phyloP scores from a whole-genome alignment of 208 protist genomes.

The Acanthamoeba comandoni region DNA sequence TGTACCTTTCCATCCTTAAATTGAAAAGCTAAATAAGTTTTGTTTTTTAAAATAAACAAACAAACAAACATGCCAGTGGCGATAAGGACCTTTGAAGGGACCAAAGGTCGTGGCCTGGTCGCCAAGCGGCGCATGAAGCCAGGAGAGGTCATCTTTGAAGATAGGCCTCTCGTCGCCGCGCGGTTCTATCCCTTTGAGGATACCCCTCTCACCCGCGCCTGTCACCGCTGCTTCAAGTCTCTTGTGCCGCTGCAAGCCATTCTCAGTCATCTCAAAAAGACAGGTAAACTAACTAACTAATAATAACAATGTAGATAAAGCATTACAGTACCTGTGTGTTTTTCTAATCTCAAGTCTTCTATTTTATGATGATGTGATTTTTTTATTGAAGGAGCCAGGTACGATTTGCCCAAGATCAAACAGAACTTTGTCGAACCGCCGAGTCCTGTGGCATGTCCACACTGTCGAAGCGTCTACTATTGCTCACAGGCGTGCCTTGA shows the following conservation, averaged over 20 bases:
- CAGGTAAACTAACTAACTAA: no score
- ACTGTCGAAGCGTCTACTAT: no score
- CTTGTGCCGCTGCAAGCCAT: constrained; percentile 1
- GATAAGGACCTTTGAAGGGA: constrained; percentile 16
- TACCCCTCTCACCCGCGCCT: neutral
- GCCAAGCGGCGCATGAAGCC: neutral
- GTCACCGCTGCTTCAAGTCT: neutral
- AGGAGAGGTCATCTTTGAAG: constrained; percentile 15
- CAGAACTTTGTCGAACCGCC: neutral
- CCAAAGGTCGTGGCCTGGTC: neutral
- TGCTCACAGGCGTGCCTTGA: no score
- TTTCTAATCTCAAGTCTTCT: constrained; percentile 9
- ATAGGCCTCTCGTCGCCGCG: neutral
- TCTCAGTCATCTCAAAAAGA: neutral
- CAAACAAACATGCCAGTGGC: no score
- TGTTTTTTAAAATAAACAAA: no score
- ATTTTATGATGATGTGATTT: constrained; percentile 1
- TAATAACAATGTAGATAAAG: no score
- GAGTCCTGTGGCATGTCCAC: no score
- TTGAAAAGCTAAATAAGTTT: no score
- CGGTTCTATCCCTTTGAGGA: neutral
- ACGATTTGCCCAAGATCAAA: no score
- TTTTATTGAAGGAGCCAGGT: no score
- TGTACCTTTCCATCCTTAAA: no score
- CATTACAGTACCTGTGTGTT: no score